phyloP scores from a whole-genome alignment of 768 basidiomycete genomes.

The Basidioascus undulatus region DNA sequence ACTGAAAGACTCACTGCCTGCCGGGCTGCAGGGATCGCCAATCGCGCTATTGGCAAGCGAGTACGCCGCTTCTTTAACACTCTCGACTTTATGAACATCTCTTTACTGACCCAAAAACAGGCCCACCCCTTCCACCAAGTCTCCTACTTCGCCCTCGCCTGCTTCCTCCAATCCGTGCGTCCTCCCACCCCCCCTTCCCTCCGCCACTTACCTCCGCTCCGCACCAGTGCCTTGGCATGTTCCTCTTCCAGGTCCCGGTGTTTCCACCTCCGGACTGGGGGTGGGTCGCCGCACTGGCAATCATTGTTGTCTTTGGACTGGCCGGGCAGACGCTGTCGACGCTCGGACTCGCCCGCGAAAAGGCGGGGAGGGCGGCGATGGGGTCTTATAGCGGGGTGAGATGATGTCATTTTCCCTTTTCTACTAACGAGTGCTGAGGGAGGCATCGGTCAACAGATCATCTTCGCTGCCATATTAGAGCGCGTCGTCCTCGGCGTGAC shows the following conservation, averaged over 20 bases:
- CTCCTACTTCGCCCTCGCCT: constrained; percentile 37
- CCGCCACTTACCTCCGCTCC: neutral
- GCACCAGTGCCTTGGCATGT: constrained; percentile 8
- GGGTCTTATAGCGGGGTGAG: neutral
- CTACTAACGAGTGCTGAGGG: neutral
- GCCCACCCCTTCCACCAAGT: constrained; percentile 53
- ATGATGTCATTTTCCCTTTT: neutral
- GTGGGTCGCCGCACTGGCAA: neutral
- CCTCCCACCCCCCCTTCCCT: constrained; percentile 2
- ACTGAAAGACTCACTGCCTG: too few relatives aligned
- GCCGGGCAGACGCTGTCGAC: neutral
- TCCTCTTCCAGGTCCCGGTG: constrained; percentile 9
- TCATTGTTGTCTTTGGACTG: neutral
- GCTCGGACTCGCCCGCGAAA: constrained; percentile 6
- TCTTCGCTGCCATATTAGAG: constrained; percentile 45
- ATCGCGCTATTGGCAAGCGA: constrained; percentile 46
- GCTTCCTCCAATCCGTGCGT: constrained; percentile 23
- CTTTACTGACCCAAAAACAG: too few relatives aligned
- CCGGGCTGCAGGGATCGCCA: constrained; percentile 33
- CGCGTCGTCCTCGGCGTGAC: constrained; percentile 34
- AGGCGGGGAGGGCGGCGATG: neutral
- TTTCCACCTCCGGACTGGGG: constrained; percentile 4
- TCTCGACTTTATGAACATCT: too few relatives aligned
- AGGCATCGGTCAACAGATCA: constrained; percentile 31
- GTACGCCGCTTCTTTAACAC: too few relatives aligned